A percentile compares a stretch with the other conserved stretches of the same genome.
These are phyloP conservation scores for Candida krabiensis DNA, from an alignment of 805 yeast species.

Conservation along the genomic window DNA sequence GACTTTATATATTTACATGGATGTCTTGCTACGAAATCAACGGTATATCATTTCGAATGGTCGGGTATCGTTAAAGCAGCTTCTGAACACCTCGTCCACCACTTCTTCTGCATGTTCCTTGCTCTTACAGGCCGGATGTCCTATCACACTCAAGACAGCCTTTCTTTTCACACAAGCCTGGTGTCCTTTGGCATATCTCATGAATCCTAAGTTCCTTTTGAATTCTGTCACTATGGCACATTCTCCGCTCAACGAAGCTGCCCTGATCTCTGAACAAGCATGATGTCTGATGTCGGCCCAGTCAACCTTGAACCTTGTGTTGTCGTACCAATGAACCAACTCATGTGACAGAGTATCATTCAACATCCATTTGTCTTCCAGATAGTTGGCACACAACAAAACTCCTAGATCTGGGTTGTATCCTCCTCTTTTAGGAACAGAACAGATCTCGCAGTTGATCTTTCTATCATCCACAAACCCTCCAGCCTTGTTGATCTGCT, in stretches of 20 bases:
- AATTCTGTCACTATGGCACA: constrained; percentile 89
- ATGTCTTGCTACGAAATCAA: constrained; percentile 29
- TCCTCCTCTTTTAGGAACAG: constrained; percentile 85
- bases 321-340: constrained; percentile 89
- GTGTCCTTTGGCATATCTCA: constrained; percentile 61
- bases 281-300: constrained; percentile 86
- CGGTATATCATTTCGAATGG: constrained; percentile 93
- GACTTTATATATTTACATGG: constrained; percentile 4
- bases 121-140: constrained; percentile 79
- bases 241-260: constrained; percentile 90
- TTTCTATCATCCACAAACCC: constrained; percentile 49
- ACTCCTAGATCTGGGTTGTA: constrained; percentile 90
- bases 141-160: constrained; percentile 80
- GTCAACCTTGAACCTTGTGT: constrained; percentile 82
- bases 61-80: constrained; percentile 92
- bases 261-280: constrained; percentile 96
- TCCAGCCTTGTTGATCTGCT: constrained; percentile 69
- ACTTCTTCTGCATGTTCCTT: constrained; percentile 72
- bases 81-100: constrained; percentile 86
- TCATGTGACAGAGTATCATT: constrained; percentile 95
- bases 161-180: constrained; percentile 89
- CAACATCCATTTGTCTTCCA: constrained; percentile 69
- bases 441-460: constrained; percentile 80
- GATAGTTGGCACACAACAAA: constrained; percentile 80
- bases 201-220: constrained; percentile 34